These are phyloP conservation scores for Trypanosoma theileri DNA, from an alignment of 208 protist species.

Conservation along the genomic window DNA sequence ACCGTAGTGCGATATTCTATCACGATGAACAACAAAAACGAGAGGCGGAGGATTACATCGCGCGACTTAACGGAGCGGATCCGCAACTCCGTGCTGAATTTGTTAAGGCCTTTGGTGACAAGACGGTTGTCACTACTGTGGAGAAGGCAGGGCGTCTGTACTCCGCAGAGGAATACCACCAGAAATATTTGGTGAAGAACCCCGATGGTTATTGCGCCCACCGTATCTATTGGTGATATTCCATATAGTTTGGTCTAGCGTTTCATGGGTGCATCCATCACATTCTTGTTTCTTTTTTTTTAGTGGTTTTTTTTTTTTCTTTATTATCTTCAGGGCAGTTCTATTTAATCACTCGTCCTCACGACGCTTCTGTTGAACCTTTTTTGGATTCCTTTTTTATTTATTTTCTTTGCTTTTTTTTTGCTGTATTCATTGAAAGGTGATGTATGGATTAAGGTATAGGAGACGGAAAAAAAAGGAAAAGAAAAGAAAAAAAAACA, in stretches of 20 bases:
- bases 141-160: slow-evolving; percentile 73
- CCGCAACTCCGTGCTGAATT: slow-evolving; percentile 55
- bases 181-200: slow-evolving; percentile 85
- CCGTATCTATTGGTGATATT: slow-evolving; percentile 64
- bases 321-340: neutral
- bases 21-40: slow-evolving; percentile 86
- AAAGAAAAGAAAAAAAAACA: no score
- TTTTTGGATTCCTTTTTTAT: neutral
- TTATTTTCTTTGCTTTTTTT: neutral
- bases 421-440: no score
- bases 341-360: no score
- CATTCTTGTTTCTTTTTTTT: slow-evolving; percentile 12
- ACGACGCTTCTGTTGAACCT: neutral
- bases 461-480: no score
- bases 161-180: slow-evolving; percentile 87
- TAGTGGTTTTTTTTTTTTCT: slow-evolving; percentile 14
- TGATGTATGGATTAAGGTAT: no score
- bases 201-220: slow-evolving; percentile 79
- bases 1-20: slow-evolving; percentile 93
- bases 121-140: slow-evolving; percentile 64
- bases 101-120: slow-evolving; percentile 68
- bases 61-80: slow-evolving; percentile 63
- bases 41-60: slow-evolving; percentile 72
- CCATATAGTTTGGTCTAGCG: neutral
- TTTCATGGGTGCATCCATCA: neutral